Base-by-base conservation (phyloP, 352 stramenopile genomes). In the Phytophthora pistaciae region DNA sequence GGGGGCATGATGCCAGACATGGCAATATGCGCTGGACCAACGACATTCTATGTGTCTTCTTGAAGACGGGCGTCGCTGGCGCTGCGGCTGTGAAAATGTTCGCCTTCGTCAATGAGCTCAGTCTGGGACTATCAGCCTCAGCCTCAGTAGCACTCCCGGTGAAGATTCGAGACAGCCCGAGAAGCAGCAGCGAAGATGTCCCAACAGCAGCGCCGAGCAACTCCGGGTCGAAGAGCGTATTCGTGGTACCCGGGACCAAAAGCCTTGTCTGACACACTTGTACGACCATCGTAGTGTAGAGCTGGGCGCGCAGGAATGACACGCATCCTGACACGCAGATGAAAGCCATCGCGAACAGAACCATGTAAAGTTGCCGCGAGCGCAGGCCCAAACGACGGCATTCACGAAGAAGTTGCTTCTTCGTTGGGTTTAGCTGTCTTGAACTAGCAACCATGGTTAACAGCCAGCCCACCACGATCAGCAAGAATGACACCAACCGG, bases 281-380 rank as follows among this genome's bases (percentile, higher is more conserved):
- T 20, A 89, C 72, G 40, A 91, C 74, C 38, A 92, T 66, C 0
- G 83, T 87, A 11, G 86, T 85, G 72, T 92, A 94, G 16, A 93
- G 70, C 62, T 95, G 88, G 0, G 82, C 87, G 3, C 88, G 85
- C 5, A 94, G 61, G 55, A 93, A 93, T 13, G 85, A 74, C 9
- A 76, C 78, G 61, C 91, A 88, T 14, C 79, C 71, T 18, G 75
- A 80, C 3, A 80, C 69, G 60, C 78, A 80, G 23, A 78, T 64
- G 50, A 84, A 85, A 27, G 79, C 75, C 4, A 76, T 31, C 5
- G 70, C 53, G 56, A 85, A 72, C 49, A 85, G 67, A 29, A 46
- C 53, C 56, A 72, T 42, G 56, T 75, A 78, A 9, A 78, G 62
- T 18, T 78, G 78, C 13, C 67, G 54, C 14, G 77, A 68, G 4